Evolutionary conservation across 306 rosid genomes (phyloP).

Genomic region (Acacia acuminata): DNA sequence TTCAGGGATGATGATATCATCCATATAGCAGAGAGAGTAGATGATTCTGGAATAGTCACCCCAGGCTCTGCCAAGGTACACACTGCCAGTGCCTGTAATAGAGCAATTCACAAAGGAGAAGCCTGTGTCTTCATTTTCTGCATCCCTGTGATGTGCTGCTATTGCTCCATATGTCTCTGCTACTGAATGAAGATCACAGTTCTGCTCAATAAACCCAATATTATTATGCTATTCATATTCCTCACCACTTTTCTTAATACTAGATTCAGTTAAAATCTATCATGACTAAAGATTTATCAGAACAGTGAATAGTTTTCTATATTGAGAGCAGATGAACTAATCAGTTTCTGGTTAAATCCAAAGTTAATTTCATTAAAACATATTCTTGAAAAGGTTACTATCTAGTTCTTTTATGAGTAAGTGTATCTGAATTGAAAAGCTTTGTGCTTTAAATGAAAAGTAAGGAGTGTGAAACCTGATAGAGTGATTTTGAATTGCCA

Average conservation of each 20-base stretch:
- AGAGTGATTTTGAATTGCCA: slow-evolving; percentile 80
- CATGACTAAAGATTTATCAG: too few relatives aligned
- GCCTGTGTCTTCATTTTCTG: slow-evolving; percentile 54
- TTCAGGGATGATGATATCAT: slow-evolving; percentile 54
- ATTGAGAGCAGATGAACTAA: not conserved
- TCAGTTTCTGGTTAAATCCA: not conserved
- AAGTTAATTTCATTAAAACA: not conserved
- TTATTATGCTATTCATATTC: too few relatives aligned
- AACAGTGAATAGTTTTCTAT: not conserved
- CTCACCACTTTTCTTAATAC: too few relatives aligned
- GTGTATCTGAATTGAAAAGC: not conserved
- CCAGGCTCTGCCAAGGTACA: slow-evolving; percentile 92
- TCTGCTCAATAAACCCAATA: slow-evolving; percentile 37
- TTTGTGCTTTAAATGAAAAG: not conserved
- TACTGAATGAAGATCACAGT: slow-evolving; percentile 62
- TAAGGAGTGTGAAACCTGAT: slow-evolving; percentile 45
- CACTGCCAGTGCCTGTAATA: slow-evolving; percentile 64
- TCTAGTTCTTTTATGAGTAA: not conserved
- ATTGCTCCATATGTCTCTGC: slow-evolving; percentile 78
- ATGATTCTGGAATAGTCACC: slow-evolving; percentile 72
- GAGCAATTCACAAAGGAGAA: slow-evolving; percentile 77
- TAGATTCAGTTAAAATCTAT: too few relatives aligned
- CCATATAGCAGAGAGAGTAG: slow-evolving; percentile 62
- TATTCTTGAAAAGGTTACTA: not conserved
- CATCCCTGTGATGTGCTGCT: slow-evolving; percentile 82